These are phyloP conservation scores for Rosa chinensis DNA, from an alignment of 306 rosid species.

Conservation along the genomic window DNA sequence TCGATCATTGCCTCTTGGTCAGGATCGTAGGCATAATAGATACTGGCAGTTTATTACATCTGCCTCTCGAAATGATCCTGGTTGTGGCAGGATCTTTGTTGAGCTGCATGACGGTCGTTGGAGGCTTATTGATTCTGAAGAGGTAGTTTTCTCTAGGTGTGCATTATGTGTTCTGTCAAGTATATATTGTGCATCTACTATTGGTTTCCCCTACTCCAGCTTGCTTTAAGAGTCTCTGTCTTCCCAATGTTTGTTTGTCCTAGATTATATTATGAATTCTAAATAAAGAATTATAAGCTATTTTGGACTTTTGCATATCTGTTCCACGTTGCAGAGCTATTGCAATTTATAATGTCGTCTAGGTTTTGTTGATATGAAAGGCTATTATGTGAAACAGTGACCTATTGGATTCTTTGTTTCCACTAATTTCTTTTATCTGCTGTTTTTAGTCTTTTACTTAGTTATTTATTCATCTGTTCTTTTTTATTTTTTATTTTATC, in stretches of 20 bases:
- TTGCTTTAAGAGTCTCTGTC: background rate
- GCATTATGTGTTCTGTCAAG: background rate
- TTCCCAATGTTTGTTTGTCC: background rate
- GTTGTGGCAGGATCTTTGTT: slow-evolving; percentile 79
- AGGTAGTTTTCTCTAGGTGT: slow-evolving; percentile 43
- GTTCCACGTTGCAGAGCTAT: background rate
- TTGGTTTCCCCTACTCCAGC: background rate
- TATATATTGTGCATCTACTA: background rate
- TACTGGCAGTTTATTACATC: slow-evolving; percentile 74
- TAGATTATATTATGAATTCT: background rate
- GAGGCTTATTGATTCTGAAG: slow-evolving; percentile 75
- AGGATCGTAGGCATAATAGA: slow-evolving; percentile 71
- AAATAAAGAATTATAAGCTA: background rate
- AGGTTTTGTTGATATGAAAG: background rate
- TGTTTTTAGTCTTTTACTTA: background rate
- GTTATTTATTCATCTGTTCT: background rate
- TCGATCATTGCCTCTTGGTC: slow-evolving; percentile 75
- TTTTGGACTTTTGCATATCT: background rate
- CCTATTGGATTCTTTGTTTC: background rate
- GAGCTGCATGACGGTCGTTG: slow-evolving; percentile 63
- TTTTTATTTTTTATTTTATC: slow-evolving; percentile 1
- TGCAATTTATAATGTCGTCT: background rate
- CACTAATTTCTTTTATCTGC: background rate
- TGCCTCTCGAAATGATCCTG: slow-evolving; percentile 71
- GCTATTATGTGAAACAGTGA: slow-evolving; percentile 4